Evolutionary conservation across 1,139 yeast species (phyloP).

Genomic region (Taphrina wiesneri): DNA sequence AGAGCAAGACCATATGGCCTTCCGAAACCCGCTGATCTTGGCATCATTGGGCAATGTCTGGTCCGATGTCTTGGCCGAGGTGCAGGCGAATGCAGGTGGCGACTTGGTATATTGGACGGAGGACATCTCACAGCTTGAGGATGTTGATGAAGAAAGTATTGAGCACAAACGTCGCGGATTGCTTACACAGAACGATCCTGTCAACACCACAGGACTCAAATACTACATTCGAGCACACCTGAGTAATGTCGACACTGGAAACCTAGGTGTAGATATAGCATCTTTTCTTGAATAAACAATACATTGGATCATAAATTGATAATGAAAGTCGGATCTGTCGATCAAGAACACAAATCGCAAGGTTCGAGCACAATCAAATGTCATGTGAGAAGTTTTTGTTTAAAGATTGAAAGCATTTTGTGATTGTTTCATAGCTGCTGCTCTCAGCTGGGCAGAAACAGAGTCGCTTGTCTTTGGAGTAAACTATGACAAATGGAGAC

Average conservation of each 20-base stretch:
- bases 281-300: slow-evolving; percentile 5
- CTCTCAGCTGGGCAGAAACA: too few relatives aligned
- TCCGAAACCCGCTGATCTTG: slow-evolving; percentile 13
- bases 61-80: slow-evolving; percentile 37
- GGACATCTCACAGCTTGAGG: slow-evolving; percentile 12
- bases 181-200: slow-evolving; percentile 9
- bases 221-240: neutral
- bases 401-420: too few relatives aligned
- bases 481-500: too few relatives aligned
- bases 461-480: too few relatives aligned
- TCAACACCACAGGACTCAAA: slow-evolving; percentile 16
- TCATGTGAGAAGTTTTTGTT: too few relatives aligned
- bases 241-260: neutral
- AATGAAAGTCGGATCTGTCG: too few relatives aligned
- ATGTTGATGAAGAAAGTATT: slow-evolving; percentile 16
- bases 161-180: slow-evolving; percentile 25
- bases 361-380: too few relatives aligned
- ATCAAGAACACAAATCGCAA: too few relatives aligned
- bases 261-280: slow-evolving; percentile 7
- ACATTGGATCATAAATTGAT: too few relatives aligned
- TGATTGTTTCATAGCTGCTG: too few relatives aligned
- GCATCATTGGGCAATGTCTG: slow-evolving; percentile 34
- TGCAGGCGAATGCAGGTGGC: slow-evolving; percentile 36
- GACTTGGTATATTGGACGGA: slow-evolving; percentile 35
- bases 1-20: slow-evolving; percentile 21